Conservation (phyloP, 331 rosid genomes). For the Acacia concinna region DNA sequence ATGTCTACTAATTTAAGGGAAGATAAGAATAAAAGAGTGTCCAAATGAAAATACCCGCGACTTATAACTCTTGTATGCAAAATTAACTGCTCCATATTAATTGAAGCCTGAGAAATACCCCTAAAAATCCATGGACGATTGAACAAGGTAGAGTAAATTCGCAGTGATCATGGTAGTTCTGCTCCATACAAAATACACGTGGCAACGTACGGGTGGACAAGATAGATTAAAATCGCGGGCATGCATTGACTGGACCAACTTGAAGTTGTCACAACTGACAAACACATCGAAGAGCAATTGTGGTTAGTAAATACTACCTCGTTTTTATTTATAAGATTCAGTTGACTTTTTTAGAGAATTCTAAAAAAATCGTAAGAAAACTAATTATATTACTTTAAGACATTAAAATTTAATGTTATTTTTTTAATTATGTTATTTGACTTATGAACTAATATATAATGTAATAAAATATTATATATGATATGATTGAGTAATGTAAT, state of each 20-base stretch:
- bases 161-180: neutral
- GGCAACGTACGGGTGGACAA: neutral
- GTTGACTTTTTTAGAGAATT: too few relatives aligned
- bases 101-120: too few relatives aligned
- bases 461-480: too few relatives aligned
- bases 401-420: too few relatives aligned
- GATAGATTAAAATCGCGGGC: neutral
- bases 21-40: neutral
- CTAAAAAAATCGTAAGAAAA: too few relatives aligned
- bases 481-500: too few relatives aligned
- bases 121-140: too few relatives aligned
- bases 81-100: neutral
- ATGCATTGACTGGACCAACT: neutral
- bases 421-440: too few relatives aligned
- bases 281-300: neutral
- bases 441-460: too few relatives aligned
- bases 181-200: neutral
- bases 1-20: neutral
- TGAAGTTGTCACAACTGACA: neutral
- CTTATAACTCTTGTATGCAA: neutral
- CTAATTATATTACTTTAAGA: too few relatives aligned
- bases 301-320: neutral
- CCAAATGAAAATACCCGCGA: neutral
- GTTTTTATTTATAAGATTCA: too few relatives aligned
- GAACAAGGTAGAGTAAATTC: neutral